These are phyloP conservation scores for Rhizopus sp. DNA, from an alignment of 371 early-diverging fungal genomes.

Conservation along the genomic window DNA sequence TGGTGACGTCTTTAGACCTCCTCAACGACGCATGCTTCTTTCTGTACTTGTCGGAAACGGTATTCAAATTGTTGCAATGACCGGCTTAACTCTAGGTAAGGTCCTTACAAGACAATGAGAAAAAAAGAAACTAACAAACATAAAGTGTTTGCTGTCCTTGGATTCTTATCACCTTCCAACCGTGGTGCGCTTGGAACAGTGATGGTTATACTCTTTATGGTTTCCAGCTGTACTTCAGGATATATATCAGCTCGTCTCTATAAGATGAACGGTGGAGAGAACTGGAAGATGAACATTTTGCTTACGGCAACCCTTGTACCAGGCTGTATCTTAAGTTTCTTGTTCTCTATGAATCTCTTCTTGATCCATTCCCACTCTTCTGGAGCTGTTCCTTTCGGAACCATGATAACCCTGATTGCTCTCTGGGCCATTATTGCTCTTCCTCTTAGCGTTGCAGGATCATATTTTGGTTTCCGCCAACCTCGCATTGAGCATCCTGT, in stretches of 20 bases:
- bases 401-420: constrained; percentile 81
- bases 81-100: constrained; percentile 66
- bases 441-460: constrained; percentile 88
- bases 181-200: constrained; percentile 92
- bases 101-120: background rate
- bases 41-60: constrained; percentile 92
- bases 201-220: constrained; percentile 87
- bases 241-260: constrained; percentile 88
- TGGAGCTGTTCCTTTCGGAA: constrained; percentile 91
- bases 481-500: constrained; percentile 86
- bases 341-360: constrained; percentile 88
- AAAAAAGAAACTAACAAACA: background rate
- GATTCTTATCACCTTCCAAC: constrained; percentile 94
- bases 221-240: constrained; percentile 86
- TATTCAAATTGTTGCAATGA: constrained; percentile 88
- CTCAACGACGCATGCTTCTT: constrained; percentile 75
- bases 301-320: constrained; percentile 87
- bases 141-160: constrained; percentile 90
- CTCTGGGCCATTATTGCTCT: constrained; percentile 90
- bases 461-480: constrained; percentile 91
- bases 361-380: constrained; percentile 86
- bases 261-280: constrained; percentile 92
- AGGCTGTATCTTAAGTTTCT: constrained; percentile 67
- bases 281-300: constrained; percentile 82
- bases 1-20: constrained; percentile 92